Conservation (phyloP, 106 monocot species). For the Phalaenopsis equestris region DNA sequence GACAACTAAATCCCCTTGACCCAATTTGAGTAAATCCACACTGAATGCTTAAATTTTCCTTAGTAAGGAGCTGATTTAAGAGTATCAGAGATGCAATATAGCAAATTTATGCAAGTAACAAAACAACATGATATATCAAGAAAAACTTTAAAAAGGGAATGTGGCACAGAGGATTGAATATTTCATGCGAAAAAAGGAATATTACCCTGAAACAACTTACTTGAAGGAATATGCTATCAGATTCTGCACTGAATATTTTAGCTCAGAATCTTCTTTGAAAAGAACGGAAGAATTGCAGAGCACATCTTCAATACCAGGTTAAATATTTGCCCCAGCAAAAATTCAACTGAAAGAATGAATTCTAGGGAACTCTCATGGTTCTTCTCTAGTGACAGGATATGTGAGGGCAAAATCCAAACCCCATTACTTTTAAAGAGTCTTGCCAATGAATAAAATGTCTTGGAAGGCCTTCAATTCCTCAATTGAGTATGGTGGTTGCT, state of each 20-base stretch:
- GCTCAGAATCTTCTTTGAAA: not conserved
- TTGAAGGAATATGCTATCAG: not conserved
- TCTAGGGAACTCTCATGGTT: not conserved
- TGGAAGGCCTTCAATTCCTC: conserved; percentile 34
- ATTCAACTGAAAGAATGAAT: not conserved
- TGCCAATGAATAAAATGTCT: conserved; percentile 23
- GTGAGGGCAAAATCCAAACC: not conserved
- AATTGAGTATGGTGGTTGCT: conserved; percentile 45
- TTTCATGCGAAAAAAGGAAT: not conserved
- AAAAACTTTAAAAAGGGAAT: no score
- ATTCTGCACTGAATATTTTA: not conserved
- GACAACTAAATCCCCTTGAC: no score
- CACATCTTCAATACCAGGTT: not conserved
- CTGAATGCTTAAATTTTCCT: no score
- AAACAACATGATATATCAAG: no score
- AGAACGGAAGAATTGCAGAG: not conserved
- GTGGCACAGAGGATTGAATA: not conserved
- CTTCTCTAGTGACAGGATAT: not conserved
- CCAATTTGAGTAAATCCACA: no score
- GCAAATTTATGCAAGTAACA: no score
- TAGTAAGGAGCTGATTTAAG: no score
- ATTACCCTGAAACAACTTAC: not conserved
- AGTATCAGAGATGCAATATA: no score
- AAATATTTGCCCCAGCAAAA: not conserved
- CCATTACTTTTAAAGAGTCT: conserved; percentile 8